A percentile compares a stretch with the other conserved stretches of the same genome.
Conservation (phyloP, 345 rosid genomes). For the Nephelium lappaceum region DNA sequence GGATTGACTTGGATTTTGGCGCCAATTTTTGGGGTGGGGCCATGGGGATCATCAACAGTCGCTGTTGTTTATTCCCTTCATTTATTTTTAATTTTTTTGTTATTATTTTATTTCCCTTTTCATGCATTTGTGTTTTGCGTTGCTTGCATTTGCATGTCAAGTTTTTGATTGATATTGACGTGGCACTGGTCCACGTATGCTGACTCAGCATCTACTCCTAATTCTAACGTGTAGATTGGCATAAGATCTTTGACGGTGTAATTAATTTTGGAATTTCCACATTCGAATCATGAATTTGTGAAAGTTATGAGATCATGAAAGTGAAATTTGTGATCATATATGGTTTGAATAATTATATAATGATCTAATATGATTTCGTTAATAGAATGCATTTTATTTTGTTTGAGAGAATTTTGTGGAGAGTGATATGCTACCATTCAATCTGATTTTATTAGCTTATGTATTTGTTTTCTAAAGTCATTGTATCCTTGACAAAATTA, state of each 20-base stretch:
- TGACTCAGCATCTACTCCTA: neutral
- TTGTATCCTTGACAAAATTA: no score
- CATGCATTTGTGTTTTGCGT: neutral
- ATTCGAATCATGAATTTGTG: neutral
- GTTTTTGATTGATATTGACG: neutral
- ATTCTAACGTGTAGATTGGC: neutral
- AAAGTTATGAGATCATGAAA: no score
- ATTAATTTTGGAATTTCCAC: neutral
- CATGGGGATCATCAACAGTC: constrained; percentile 21
- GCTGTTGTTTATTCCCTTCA: neutral
- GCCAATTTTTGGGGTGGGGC: constrained; percentile 29
- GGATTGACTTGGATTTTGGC: constrained; percentile 47
- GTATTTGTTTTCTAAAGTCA: no score
- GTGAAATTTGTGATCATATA: neutral
- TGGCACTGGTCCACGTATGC: neutral
- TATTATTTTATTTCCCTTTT: neutral
- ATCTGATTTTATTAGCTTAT: no score
- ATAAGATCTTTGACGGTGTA: neutral
- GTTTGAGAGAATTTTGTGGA: no score
- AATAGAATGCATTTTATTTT: no score
- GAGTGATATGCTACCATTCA: no score
- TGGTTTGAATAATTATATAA: no score
- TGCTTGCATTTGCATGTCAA: neutral
- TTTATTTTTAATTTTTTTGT: neutral
- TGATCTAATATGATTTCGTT: no score